Conservation (phyloP, 306 rosid species). For the Crotalaria pallida region DNA sequence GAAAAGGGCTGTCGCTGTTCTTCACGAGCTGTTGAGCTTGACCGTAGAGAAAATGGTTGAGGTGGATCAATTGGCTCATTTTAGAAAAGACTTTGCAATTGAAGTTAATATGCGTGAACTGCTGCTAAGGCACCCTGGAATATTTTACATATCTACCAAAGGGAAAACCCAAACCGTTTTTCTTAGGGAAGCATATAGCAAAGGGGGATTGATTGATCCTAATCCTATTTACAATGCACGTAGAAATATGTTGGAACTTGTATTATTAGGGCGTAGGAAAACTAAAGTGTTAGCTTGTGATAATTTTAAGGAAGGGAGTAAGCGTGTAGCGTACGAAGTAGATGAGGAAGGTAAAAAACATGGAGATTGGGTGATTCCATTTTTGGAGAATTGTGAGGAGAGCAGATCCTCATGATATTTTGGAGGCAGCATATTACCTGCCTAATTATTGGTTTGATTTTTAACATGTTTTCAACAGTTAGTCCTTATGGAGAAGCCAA, state of each 20-base stretch:
- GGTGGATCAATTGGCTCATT: conserved; percentile 66
- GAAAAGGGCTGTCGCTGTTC: conserved; percentile 69
- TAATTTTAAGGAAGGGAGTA: conserved; percentile 16
- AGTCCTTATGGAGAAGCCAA: too few species aligned
- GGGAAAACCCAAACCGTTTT: conserved; percentile 49
- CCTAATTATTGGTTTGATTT: neutral
- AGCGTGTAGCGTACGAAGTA: conserved; percentile 9
- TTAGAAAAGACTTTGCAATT: conserved; percentile 52
- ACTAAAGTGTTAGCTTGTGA: conserved; percentile 31
- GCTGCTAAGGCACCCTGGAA: too few species aligned
- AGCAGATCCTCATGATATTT: conserved; percentile 7
- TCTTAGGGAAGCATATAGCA: conserved; percentile 63
- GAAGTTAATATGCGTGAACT: conserved; percentile 62
- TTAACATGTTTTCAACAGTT: neutral
- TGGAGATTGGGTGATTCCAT: conserved; percentile 60
- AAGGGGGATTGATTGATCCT: conserved; percentile 51
- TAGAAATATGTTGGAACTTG: conserved; percentile 61
- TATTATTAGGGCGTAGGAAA: conserved; percentile 46
- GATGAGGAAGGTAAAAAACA: conserved; percentile 31
- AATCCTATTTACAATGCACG: conserved; percentile 42
- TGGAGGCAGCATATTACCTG: neutral
- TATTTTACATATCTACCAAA: too few species aligned
- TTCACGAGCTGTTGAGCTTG: conserved; percentile 80
- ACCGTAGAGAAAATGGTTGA: conserved; percentile 80
- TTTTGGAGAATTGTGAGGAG: conserved; percentile 44